phyloP scores from a whole-genome alignment of 2,329 filamentous ascomycete genomes.

The Penicillium hesseltinei region DNA sequence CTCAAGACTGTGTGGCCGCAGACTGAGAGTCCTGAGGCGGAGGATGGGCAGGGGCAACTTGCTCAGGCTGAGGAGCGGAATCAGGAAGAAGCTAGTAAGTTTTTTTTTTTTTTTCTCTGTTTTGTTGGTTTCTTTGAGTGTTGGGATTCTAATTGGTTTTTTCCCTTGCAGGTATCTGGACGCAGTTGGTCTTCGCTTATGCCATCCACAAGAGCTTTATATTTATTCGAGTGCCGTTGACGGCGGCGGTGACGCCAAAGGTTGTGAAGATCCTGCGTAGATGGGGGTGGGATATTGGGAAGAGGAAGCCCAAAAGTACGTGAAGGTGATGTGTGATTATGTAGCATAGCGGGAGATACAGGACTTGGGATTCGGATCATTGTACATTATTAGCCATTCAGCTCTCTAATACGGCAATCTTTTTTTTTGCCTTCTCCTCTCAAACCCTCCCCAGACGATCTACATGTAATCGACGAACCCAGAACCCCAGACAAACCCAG shows the following conservation, averaged over 20 bases:
- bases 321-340: constrained; percentile 15
- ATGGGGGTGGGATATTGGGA: constrained; percentile 96
- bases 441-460: constrained; percentile 3
- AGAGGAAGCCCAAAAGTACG: constrained; percentile 53
- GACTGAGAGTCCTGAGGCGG: constrained; percentile 14
- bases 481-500: background rate
- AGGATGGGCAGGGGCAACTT: constrained; percentile 41
- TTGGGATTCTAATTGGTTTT: background rate
- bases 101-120: background rate
- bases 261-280: constrained; percentile 83
- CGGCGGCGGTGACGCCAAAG: constrained; percentile 86
- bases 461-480: constrained; percentile 13
- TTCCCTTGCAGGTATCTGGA: constrained; percentile 61
- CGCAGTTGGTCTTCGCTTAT: constrained; percentile 88
- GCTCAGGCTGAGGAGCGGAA: constrained; percentile 62
- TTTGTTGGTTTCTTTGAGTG: background rate
- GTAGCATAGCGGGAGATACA: constrained; percentile 10
- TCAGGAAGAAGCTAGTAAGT: constrained; percentile 71
- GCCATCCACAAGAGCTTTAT: constrained; percentile 98
- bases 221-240: constrained; percentile 89
- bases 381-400: constrained; percentile 36
- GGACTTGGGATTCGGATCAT: constrained; percentile 11
- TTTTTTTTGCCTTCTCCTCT: constrained; percentile 22
- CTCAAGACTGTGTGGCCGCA: constrained; percentile 41
- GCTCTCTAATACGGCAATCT: constrained; percentile 23